These are phyloP conservation scores for Chlamydomonas reinhardtii DNA, from an alignment of 163 green algal species.

Conservation along the genomic window DNA sequence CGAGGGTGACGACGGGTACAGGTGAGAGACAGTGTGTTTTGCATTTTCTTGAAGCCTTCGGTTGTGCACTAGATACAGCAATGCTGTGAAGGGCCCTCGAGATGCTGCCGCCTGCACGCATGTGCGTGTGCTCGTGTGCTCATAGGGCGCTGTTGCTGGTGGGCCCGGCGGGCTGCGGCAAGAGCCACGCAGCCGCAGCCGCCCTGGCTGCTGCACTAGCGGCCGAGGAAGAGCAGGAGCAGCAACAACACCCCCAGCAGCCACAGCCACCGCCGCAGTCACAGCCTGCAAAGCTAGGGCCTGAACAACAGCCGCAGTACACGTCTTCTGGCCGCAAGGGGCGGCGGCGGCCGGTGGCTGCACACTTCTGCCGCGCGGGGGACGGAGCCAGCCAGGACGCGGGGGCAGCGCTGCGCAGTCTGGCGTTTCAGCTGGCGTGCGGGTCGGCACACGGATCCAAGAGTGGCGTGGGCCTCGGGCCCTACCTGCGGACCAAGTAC, in stretches of 20 bases:
- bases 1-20: no score
- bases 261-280: no score
- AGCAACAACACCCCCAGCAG: no score
- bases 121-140: neutral
- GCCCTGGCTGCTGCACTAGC: neutral
- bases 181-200: neutral
- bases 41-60: no score
- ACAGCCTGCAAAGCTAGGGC: no score
- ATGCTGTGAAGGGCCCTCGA: no score
- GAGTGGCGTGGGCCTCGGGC: neutral
- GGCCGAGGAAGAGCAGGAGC: no score
- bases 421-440: conserved; percentile 30
- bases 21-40: no score
- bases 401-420: conserved; percentile 8
- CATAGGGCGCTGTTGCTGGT: conserved; percentile 18
- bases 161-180: conserved; percentile 13
- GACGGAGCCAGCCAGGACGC: conserved; percentile 19
- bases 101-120: no score
- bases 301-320: no score
- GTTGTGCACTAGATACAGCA: no score
- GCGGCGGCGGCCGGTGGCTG: neutral
- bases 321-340: no score
- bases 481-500: conserved; percentile 27
- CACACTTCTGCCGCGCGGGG: conserved; percentile 14
- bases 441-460: neutral